phyloP scores from a whole-genome alignment of 2,329 filamentous ascomycete species.

The Mariannaea elegans region DNA sequence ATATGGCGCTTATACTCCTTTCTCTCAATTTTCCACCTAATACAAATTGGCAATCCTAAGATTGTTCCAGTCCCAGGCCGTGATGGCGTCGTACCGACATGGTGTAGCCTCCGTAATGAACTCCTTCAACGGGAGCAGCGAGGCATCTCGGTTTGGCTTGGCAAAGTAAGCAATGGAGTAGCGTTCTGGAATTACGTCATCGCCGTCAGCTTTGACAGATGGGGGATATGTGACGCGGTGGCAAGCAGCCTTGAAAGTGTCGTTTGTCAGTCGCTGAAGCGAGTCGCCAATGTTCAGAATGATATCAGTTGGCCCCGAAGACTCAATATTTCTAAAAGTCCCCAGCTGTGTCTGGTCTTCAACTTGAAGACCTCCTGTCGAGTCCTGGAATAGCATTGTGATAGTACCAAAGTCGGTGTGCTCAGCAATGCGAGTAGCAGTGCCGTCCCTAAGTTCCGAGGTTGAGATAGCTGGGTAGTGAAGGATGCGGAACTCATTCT shows the following conservation, averaged over 20 bases:
- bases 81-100: constrained; percentile 43
- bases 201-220: constrained; percentile 24
- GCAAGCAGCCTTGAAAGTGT: constrained; percentile 43
- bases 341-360: constrained; percentile 40
- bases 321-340: constrained; percentile 37
- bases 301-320: constrained; percentile 39
- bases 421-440: constrained; percentile 41
- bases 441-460: constrained; percentile 39
- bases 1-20: too few relatives aligned
- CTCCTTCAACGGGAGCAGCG: constrained; percentile 40
- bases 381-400: constrained; percentile 45
- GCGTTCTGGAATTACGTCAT: constrained; percentile 38
- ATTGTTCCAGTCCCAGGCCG: constrained; percentile 46
- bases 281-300: constrained; percentile 53
- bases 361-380: constrained; percentile 40
- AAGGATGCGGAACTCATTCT: constrained; percentile 68
- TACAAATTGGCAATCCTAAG: constrained; percentile 38
- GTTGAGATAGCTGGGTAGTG: constrained; percentile 56
- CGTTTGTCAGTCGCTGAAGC: constrained; percentile 50
- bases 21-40: constrained; percentile 14
- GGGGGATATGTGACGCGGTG: constrained; percentile 47
- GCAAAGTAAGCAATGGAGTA: constrained; percentile 41
- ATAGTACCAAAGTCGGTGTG: constrained; percentile 47
- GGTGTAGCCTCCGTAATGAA: constrained; percentile 40
- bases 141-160: constrained; percentile 44